These are phyloP conservation scores for Penicillium sp. DNA, from an alignment of 2,329 filamentous ascomycete species.

Conservation along the genomic window DNA sequence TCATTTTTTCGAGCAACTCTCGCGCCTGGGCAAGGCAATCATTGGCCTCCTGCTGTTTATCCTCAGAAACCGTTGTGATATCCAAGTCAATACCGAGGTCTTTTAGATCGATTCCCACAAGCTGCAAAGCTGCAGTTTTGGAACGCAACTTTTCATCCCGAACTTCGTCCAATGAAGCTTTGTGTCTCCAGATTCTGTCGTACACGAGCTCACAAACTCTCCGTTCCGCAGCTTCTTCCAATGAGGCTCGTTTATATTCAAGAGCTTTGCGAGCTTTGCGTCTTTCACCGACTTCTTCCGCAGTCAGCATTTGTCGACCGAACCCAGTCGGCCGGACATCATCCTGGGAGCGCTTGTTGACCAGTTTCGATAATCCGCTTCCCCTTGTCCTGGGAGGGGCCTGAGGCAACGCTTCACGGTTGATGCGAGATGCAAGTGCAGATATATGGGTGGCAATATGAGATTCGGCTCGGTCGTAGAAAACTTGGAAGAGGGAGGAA, in stretches of 20 bases:
- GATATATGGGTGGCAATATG: slow-evolving; percentile 86
- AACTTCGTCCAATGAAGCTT: slow-evolving; percentile 87
- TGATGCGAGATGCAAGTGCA: slow-evolving; percentile 68
- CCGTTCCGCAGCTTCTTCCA: slow-evolving; percentile 90
- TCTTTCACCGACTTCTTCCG: slow-evolving; percentile 73
- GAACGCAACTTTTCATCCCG: slow-evolving; percentile 91
- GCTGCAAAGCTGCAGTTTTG: slow-evolving; percentile 79
- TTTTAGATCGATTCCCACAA: slow-evolving; percentile 85
- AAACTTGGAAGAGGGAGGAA: slow-evolving; percentile 87
- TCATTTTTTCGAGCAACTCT: slow-evolving; percentile 72
- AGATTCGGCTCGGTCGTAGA: slow-evolving; percentile 74
- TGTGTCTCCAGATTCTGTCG: slow-evolving; percentile 82
- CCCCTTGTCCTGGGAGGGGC: slow-evolving; percentile 53
- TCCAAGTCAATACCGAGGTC: slow-evolving; percentile 78
- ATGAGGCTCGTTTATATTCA: slow-evolving; percentile 67
- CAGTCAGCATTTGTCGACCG: slow-evolving; percentile 84
- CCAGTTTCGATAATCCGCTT: slow-evolving; percentile 54
- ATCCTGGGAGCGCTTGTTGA: slow-evolving; percentile 39
- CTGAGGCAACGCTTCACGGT: slow-evolving; percentile 60
- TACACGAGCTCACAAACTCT: slow-evolving; percentile 82
- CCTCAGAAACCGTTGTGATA: slow-evolving; percentile 49
- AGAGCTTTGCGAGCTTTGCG: slow-evolving; percentile 73
- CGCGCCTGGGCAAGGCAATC: slow-evolving; percentile 68
- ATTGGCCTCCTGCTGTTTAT: slow-evolving; percentile 64
- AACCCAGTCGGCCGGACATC: slow-evolving; percentile 36